Conservation (phyloP, 1,284 basidiomycete genomes). For the Cryptococcus sp. region DNA sequence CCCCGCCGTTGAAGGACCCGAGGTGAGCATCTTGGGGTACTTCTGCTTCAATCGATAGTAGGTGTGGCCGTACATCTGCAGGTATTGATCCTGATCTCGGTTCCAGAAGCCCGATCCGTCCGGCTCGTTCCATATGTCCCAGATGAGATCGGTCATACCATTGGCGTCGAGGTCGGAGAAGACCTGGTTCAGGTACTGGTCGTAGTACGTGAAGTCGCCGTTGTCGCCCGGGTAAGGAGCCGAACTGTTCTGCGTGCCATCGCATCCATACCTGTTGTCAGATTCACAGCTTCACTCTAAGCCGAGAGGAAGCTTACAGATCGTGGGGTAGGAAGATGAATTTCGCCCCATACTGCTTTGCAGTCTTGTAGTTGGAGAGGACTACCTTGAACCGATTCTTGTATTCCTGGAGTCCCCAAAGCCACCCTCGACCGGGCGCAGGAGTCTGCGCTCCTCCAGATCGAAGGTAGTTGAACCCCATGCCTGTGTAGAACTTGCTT, state of each 20-base stretch:
- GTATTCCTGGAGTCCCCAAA: constrained; percentile 5
- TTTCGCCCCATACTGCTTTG: constrained; percentile 2
- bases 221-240: constrained; percentile 10
- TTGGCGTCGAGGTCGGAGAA: constrained; percentile 11
- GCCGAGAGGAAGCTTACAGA: no score
- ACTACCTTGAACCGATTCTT: not conserved
- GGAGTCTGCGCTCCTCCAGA: constrained; percentile 9
- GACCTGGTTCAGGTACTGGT: constrained; percentile 3
- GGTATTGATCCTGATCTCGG: constrained; percentile 9
- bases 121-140: constrained; percentile 10
- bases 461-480: constrained; percentile 10
- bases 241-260: constrained; percentile 6
- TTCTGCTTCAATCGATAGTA: constrained; percentile 1
- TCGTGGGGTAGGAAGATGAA: constrained; percentile 9
- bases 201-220: constrained; percentile 11
- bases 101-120: constrained; percentile 10
- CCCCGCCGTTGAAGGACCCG: constrained; percentile 5
- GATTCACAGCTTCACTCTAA: no score
- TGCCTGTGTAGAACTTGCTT: constrained; percentile 4
- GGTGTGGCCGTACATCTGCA: constrained; percentile 6
- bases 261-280: no score
- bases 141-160: constrained; percentile 4
- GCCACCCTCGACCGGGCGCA: constrained; percentile 8
- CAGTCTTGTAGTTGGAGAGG: constrained; percentile 7
- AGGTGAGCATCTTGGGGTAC: constrained; percentile 4